Evolutionary conservation across 768 basidiomycete species (phyloP), one percentile per base, ranked within the genome.

Genomic region (Lactifluus subvellereus): DNA sequence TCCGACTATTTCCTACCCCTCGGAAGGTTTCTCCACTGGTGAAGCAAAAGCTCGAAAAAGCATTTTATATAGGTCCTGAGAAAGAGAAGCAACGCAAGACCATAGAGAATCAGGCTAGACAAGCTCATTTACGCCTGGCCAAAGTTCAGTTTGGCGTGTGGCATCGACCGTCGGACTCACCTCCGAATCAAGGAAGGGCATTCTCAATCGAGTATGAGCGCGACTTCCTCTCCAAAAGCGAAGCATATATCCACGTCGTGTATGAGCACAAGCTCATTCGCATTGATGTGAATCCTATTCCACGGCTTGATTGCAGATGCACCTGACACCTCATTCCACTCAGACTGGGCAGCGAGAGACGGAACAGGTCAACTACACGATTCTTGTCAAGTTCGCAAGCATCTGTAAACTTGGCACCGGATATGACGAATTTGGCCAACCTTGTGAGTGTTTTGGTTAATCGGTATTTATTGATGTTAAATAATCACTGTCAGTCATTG

Each of bases 191-290:
- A 57, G 57, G 66, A 62, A 10, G 71, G 66, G 3, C 60, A 3
- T 91, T 87, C 70, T 90, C 88, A 0, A 75, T 84, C 5, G 90
- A 92, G 73, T 89, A 84, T 81, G 82, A 87, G 57, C 73, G 78
- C 48, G 74, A 82, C 54, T 84, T 82, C 43, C 62, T 67, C 7
- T 64, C 76, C 53, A 65, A 66, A 30, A 78, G 82, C 47, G 77
- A 78, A 50, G 86, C 80, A 0, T 78, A 80, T 71, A 71, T 90
- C 27, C 71, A 76, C 40, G 83, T 91, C 43, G 82, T 86, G 57
- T 89, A 89, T 67, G 84, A 84, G 37, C 81, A 87, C 67, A 89
- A 85, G 73, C 70, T 81, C 20, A 79, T 91, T 45, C 80, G 82
- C 16, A 78, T 89, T 14, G 77, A 76, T 73, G 88, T 87, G 61